Conservation (phyloP, 2,329 filamentous ascomycete species). For the Aspergillus brasiliensis region DNA sequence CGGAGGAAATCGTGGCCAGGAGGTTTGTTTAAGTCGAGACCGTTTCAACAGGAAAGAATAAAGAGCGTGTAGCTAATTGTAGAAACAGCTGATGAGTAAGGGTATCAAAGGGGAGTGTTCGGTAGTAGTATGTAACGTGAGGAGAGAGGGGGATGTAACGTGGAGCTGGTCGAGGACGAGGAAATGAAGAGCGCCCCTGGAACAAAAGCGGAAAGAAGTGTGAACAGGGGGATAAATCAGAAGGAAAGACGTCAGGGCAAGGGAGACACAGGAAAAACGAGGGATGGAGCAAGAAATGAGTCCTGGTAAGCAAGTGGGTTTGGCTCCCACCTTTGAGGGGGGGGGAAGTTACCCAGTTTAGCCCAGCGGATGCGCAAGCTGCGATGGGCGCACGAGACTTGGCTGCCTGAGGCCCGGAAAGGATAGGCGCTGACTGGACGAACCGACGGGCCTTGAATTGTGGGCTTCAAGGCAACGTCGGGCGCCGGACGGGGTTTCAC, state of each 20-base stretch:
- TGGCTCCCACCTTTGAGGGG: not conserved
- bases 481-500: not conserved
- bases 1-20: too few species aligned
- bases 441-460: not conserved
- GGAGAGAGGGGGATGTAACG: slow-evolving; percentile 2
- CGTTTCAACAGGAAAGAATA: too few species aligned
- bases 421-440: not conserved
- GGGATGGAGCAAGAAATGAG: not conserved
- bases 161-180: not conserved
- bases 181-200: not conserved
- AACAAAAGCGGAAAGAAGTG: not conserved
- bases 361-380: slow-evolving; percentile 4
- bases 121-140: slow-evolving; percentile 8
- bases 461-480: not conserved
- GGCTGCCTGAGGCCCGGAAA: not conserved
- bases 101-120: not conserved
- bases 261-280: slow-evolving; percentile 4
- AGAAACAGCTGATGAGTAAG: not conserved
- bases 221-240: not conserved
- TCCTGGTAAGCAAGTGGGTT: slow-evolving; percentile 3
- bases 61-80: not conserved
- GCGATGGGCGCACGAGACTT: not conserved
- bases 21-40: too few species aligned
- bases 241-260: not conserved
- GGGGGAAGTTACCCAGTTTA: slow-evolving; percentile 2